Percentiles rank a stretch among this genome's conserved stretches.
Conservation (phyloP, 768 basidiomycete species). For the Psilocybe subaeruginosa region DNA sequence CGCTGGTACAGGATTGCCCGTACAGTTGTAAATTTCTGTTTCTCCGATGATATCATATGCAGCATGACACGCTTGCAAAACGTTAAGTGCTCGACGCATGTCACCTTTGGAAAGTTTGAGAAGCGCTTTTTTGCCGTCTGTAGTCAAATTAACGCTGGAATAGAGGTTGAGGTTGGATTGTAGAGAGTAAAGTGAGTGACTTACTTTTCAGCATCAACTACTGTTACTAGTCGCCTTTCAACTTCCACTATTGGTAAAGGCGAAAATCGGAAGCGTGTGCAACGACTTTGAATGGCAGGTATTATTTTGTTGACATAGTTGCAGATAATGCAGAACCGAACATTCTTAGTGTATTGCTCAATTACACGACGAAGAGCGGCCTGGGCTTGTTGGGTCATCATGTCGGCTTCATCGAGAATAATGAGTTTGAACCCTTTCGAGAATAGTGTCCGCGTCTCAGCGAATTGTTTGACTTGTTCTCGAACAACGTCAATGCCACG, state of each 20-base stretch:
- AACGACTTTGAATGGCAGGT: conserved; percentile 97
- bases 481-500: conserved; percentile 98
- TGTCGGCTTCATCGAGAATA: conserved; percentile 99
- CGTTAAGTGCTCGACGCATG: conserved; percentile 95
- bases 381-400: conserved; percentile 99
- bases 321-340: conserved; percentile 99
- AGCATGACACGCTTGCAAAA: conserved; percentile 97
- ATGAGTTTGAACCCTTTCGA: conserved; percentile 97
- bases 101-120: conserved; percentile 96
- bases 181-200: conserved; percentile 21
- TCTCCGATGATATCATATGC: conserved; percentile 91
- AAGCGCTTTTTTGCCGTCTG: conserved; percentile 86
- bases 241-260: conserved; percentile 87
- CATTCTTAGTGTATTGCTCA: conserved; percentile 98
- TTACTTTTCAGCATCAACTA: conserved; percentile 86
- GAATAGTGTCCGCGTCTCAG: conserved; percentile 90
- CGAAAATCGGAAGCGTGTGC: conserved; percentile 96
- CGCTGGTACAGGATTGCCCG: conserved; percentile 92
- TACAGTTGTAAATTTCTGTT: conserved; percentile 94
- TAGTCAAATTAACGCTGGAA: conserved; percentile 79
- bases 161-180: not conserved
- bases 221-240: conserved; percentile 75
- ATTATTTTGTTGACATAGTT: conserved; percentile 99
- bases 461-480: conserved; percentile 98
- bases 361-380: conserved; percentile 96